Percentiles rank a stretch among this genome's conserved stretches.
Conservation (phyloP, 768 basidiomycete species). For the Thelephora ganbajun region DNA sequence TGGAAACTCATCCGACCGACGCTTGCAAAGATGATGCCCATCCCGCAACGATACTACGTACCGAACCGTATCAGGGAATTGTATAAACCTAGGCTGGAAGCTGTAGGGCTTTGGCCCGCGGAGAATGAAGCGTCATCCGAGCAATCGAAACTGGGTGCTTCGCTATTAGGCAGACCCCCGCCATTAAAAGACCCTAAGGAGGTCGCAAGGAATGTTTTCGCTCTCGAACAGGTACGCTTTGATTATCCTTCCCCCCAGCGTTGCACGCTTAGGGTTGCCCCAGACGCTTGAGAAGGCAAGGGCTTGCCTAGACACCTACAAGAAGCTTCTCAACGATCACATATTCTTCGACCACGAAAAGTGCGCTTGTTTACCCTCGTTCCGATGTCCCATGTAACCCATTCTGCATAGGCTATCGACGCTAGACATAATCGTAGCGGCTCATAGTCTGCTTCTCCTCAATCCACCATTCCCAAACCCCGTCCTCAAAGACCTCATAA, state of each 20-base stretch:
- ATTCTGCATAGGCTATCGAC: slow-evolving; percentile 34
- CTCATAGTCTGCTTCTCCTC: slow-evolving; percentile 49
- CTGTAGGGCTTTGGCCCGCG: slow-evolving; percentile 44
- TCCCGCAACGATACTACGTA: slow-evolving; percentile 67
- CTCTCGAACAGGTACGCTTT: slow-evolving; percentile 42
- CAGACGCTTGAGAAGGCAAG: slow-evolving; percentile 51
- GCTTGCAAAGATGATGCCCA: slow-evolving; percentile 40
- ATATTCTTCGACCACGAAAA: slow-evolving; percentile 34
- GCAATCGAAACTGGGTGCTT: too few relatives aligned
- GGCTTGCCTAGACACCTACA: slow-evolving; percentile 41
- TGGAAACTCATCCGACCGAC: slow-evolving; percentile 35
- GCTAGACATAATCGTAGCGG: slow-evolving; percentile 52
- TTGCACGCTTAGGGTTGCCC: not conserved
- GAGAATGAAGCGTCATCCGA: too few relatives aligned
- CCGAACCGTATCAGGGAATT: slow-evolving; percentile 45
- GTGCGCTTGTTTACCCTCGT: slow-evolving; percentile 16
- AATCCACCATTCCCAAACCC: slow-evolving; percentile 50
- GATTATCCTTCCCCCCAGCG: not conserved
- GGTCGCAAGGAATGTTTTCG: slow-evolving; percentile 39
- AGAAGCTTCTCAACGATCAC: slow-evolving; percentile 35
- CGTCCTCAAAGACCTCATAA: slow-evolving; percentile 37
- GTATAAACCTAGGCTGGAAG: slow-evolving; percentile 44
- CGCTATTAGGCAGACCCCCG: not conserved
- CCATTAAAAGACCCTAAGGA: slow-evolving; percentile 3
- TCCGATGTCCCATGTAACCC: not conserved